Evolutionary conservation across 139 green algal genomes (phyloP).

Genomic region (Chlorella sp.): DNA sequence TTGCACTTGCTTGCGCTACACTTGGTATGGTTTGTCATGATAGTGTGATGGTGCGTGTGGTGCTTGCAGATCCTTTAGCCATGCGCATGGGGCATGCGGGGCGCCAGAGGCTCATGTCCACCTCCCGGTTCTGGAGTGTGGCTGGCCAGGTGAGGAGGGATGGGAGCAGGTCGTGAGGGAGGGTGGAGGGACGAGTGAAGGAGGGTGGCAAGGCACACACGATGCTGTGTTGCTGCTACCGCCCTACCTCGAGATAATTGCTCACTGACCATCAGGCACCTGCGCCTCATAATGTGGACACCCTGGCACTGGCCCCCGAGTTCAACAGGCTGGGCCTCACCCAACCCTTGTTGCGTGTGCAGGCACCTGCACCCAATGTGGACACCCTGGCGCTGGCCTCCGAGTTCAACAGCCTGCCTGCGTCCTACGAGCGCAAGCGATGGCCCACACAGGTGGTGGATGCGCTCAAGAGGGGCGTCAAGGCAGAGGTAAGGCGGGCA

Average conservation of each 20-base stretch:
- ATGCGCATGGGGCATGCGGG: no score
- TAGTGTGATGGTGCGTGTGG: no score
- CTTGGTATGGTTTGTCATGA: no score
- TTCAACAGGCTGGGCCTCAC: not conserved
- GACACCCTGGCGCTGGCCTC: not conserved
- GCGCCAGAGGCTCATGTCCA: no score
- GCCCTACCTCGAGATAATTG: not conserved
- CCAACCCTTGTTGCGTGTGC: not conserved
- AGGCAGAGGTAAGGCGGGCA: not conserved
- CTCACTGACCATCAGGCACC: not conserved
- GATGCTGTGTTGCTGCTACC: not conserved
- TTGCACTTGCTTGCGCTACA: no score
- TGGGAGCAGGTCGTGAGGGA: no score
- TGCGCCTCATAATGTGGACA: not conserved
- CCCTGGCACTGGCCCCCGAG: not conserved
- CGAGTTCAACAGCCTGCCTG: not conserved
- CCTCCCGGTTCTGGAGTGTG: no score
- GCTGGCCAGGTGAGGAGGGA: no score
- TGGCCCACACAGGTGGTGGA: not conserved
- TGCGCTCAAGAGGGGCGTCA: not conserved
- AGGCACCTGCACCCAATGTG: not conserved
- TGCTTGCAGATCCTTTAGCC: no score
- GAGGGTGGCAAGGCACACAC: no score
- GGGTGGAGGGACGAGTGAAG: no score
- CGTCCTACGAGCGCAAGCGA: not conserved